Evolutionary conservation across 2,329 filamentous ascomycete genomes (phyloP).

Genomic region (Lecanicillium sp.): DNA sequence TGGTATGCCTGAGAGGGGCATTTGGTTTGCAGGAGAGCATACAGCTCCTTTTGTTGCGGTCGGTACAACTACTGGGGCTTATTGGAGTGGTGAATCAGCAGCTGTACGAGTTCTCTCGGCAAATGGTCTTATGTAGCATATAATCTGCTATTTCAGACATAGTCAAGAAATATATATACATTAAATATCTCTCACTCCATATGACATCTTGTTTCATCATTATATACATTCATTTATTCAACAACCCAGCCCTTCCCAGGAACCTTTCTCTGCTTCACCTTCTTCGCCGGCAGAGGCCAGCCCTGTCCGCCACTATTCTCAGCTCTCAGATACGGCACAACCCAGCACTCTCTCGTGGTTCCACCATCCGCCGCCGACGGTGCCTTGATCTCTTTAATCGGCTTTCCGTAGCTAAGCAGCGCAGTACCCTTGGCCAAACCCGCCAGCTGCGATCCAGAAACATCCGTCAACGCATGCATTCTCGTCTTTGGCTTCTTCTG

Average conservation of each 20-base stretch:
- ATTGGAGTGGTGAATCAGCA: constrained; percentile 80
- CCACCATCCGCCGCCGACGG: constrained; percentile 26
- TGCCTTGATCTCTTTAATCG: constrained; percentile 68
- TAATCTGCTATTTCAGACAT: too few relatives aligned
- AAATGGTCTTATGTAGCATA: constrained; percentile 34
- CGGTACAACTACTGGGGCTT: constrained; percentile 83
- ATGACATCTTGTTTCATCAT: too few relatives aligned
- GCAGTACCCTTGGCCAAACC: constrained; percentile 78
- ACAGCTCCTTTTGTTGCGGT: constrained; percentile 82
- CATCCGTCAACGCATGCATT: constrained; percentile 79
- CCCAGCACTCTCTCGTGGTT: constrained; percentile 65
- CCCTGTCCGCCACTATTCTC: constrained; percentile 60
- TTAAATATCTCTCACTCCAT: too few relatives aligned
- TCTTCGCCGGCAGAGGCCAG: constrained; percentile 81
- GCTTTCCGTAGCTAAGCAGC: constrained; percentile 77
- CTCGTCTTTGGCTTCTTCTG: constrained; percentile 62
- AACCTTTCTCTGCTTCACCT: constrained; percentile 72
- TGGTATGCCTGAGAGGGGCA: constrained; percentile 54
- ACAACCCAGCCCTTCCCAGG: constrained; percentile 67
- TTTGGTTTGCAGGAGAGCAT: constrained; percentile 89
- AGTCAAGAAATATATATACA: constrained; percentile 18
- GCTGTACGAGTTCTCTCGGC: constrained; percentile 52
- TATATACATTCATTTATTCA: constrained; percentile 28
- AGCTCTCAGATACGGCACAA: constrained; percentile 67
- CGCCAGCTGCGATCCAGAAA: constrained; percentile 67